Evolutionary conservation across 2,329 filamentous ascomycete genomes (phyloP), one percentile per base, ranked within the genome.

Genomic region (Calonectria honghensis): DNA sequence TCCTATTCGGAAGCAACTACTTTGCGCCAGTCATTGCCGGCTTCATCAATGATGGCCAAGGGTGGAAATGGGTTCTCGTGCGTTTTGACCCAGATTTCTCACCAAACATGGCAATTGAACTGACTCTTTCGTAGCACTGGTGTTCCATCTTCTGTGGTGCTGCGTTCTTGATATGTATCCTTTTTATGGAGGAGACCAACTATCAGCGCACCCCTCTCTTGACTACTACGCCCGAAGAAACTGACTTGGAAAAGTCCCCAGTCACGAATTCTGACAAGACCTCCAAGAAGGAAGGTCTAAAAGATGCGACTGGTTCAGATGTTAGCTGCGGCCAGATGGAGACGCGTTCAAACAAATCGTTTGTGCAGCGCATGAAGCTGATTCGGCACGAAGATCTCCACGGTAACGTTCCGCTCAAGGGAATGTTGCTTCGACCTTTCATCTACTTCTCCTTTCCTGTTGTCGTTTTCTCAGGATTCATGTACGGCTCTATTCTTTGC

Each of bases 11-110:
- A 35, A 65, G 61, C 31, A 65, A 65, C 31, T 45, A 50, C 5
- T 48, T 65, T 16, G 39, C 61, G 18, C 61, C 61, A n/a, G 39
- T 65, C 10, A 48, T 65, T 24, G 41, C 41, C 16, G 68, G 72
- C 3, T 74, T 74, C 18, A 72, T 74, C 4, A 72, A 74, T 16
- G 68, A 74, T 29, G 72, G 72, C 9, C 72, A 74, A 52, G 72
- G 72, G 11, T 74, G 68, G 68, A 70, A 74, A 51, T 74, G 72
- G 72, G 72, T 74, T n/a, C 35, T 74, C 13, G 72, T 74, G 61
- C n/a, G 72, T 48, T 29, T 29, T 65, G 2, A 41, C 2, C n/a
- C 35, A 18, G 6, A n/a, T 9, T 32, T 20, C 16, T 7, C 16
- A 29, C 6, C 7, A 35, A 35, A 35, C 32, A 35, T 32, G 13